phyloP scores from a whole-genome alignment of 139 green algal species.

The Coccomyxa sp. region DNA sequence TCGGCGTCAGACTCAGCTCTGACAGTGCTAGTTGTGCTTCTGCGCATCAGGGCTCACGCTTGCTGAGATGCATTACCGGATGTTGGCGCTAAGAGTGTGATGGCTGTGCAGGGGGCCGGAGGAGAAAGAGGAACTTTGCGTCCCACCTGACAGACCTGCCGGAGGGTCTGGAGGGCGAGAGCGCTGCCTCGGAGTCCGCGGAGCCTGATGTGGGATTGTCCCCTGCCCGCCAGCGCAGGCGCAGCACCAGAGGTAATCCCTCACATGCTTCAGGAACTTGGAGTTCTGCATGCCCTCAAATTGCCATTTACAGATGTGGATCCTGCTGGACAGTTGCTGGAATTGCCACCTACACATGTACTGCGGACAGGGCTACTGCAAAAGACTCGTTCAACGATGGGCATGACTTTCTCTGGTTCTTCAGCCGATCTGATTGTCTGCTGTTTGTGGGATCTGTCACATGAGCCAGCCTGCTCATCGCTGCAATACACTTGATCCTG shows the following conservation, averaged over 20 bases:
- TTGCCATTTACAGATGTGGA: no score
- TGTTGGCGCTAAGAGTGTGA: neutral
- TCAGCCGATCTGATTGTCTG: no score
- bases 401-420: no score
- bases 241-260: neutral
- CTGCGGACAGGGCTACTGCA: no score
- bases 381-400: no score
- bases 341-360: no score
- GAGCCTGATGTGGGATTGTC: neutral
- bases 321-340: no score
- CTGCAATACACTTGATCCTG: no score
- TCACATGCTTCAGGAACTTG: neutral
- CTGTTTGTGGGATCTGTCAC: no score
- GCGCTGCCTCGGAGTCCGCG: neutral
- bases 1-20: neutral
- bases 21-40: neutral
- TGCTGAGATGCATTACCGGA: neutral
- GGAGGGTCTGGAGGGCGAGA: conserved; percentile 11
- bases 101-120: conserved; percentile 7
- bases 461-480: no score
- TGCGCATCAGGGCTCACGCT: neutral
- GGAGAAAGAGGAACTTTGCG: conserved; percentile 27
- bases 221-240: neutral
- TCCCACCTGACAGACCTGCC: conserved; percentile 19
- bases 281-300: no score